Percentiles rank a stretch among this genome's conserved stretches.
Conservation (phyloP, 2,329 filamentous ascomycete genomes). For the Raffaelea ambrosiae region DNA sequence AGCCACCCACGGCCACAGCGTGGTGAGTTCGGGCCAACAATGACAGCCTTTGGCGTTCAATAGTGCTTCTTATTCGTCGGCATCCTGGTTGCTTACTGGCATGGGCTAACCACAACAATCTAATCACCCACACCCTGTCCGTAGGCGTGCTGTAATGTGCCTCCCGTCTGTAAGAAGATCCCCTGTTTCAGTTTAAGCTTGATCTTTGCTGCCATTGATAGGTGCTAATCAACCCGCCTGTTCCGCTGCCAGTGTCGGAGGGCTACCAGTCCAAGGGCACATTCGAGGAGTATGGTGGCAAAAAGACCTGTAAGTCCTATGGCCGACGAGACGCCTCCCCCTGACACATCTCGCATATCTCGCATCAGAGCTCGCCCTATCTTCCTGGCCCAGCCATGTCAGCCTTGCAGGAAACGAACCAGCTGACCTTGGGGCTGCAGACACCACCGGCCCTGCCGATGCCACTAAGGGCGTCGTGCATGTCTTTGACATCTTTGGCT, state of each 20-base stretch:
- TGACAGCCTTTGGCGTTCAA: too few relatives aligned
- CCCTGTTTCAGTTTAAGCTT: too few relatives aligned
- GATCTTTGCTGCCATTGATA: too few relatives aligned
- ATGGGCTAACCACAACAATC: background rate
- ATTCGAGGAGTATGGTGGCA: constrained; percentile 33
- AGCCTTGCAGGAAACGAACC: background rate
- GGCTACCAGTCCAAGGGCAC: constrained; percentile 36
- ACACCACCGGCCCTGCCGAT: constrained; percentile 37
- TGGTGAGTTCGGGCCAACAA: constrained; percentile 11
- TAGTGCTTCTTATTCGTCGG: background rate
- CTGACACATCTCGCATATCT: background rate
- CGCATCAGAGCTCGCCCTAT: too few relatives aligned
- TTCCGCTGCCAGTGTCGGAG: constrained; percentile 18
- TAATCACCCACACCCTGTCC: background rate
- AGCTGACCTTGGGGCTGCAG: constrained; percentile 16
- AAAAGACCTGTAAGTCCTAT: constrained; percentile 35
- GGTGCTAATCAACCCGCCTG: too few relatives aligned
- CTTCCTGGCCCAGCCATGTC: too few relatives aligned
- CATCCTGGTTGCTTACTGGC: background rate
- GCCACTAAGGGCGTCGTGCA: constrained; percentile 51
- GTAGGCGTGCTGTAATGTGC: constrained; percentile 32
- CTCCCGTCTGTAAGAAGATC: constrained; percentile 26
- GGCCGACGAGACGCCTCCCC: background rate
- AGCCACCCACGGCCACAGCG: constrained; percentile 27
- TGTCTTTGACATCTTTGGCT: constrained; percentile 62